These are phyloP conservation scores for Paramecium primaurelia DNA, from an alignment of 73 alveolate genomes.

Conservation along the genomic window DNA sequence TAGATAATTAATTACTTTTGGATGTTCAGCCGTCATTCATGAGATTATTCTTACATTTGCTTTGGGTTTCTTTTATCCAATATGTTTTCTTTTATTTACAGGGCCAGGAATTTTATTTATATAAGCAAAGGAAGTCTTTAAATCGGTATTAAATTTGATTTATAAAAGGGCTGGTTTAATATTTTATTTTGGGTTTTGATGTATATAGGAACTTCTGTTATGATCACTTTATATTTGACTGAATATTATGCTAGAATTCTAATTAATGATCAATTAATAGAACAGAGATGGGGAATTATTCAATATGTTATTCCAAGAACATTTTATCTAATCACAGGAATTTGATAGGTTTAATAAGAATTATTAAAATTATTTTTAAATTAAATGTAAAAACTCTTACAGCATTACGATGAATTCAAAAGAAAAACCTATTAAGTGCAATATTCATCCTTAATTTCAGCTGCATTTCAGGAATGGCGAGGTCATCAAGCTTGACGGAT, in stretches of 20 bases:
- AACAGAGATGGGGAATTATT: constrained; percentile 37
- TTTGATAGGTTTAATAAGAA: background rate
- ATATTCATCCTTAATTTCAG: background rate
- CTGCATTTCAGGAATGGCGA: constrained; percentile 7
- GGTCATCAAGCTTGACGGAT: background rate
- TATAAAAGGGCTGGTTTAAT: constrained; percentile 1
- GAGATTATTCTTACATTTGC: constrained; percentile 82
- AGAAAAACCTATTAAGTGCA: background rate
- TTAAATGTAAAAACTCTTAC: background rate
- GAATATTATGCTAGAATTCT: constrained; percentile 54
- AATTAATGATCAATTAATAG: background rate
- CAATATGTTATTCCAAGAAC: constrained; percentile 53
- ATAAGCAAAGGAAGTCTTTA: background rate
- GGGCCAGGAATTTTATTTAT: constrained; percentile 89
- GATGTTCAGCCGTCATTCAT: constrained; percentile 81
- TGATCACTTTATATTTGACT: constrained; percentile 56
- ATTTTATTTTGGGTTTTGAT: constrained; percentile 47
- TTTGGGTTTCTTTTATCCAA: constrained; percentile 84
- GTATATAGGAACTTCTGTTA: constrained; percentile 50
- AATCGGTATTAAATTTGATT: background rate
- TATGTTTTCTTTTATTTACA: constrained; percentile 79
- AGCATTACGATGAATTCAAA: background rate
- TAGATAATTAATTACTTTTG: constrained; percentile 71
- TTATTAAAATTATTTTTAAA: background rate
- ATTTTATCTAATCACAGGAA: constrained; percentile 16